Evolutionary conservation across 2,329 filamentous ascomycete genomes (phyloP).

Genomic region (Ilyonectria robusta): DNA sequence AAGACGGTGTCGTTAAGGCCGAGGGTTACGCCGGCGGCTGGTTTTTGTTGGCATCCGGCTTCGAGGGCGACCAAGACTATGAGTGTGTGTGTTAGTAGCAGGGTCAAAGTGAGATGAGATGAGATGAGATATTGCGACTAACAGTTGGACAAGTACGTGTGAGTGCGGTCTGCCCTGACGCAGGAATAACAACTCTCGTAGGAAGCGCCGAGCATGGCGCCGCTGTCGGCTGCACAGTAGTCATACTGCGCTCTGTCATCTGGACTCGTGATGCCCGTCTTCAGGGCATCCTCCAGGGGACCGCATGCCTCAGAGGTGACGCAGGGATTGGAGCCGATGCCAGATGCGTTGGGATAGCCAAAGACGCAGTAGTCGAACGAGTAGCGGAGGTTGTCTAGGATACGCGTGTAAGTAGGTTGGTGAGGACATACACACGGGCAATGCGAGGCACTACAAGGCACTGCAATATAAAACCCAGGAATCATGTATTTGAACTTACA

Average conservation of each 20-base stretch:
- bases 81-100: conserved; percentile 17
- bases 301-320: conserved; percentile 67
- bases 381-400: conserved; percentile 68
- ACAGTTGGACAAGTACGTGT: conserved; percentile 66
- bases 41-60: conserved; percentile 66
- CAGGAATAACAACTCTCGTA: conserved; percentile 62
- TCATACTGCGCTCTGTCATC: conserved; percentile 55
- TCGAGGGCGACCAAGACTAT: conserved; percentile 66
- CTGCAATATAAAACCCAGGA: too few relatives aligned
- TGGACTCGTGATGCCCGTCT: conserved; percentile 55
- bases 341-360: conserved; percentile 64
- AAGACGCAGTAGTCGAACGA: conserved; percentile 67
- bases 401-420: conserved; percentile 5
- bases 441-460: too few relatives aligned
- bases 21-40: conserved; percentile 53
- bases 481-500: conserved; percentile 57
- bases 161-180: conserved; percentile 58
- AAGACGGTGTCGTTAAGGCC: conserved; percentile 64
- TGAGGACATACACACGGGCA: too few relatives aligned
- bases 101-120: background rate
- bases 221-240: conserved; percentile 62
- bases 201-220: conserved; percentile 50
- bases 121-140: conserved; percentile 34
- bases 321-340: conserved; percentile 63
- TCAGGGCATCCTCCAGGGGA: conserved; percentile 57